phyloP scores from a whole-genome alignment of 345 rosid species.

The Leavenworthia alabamica region DNA sequence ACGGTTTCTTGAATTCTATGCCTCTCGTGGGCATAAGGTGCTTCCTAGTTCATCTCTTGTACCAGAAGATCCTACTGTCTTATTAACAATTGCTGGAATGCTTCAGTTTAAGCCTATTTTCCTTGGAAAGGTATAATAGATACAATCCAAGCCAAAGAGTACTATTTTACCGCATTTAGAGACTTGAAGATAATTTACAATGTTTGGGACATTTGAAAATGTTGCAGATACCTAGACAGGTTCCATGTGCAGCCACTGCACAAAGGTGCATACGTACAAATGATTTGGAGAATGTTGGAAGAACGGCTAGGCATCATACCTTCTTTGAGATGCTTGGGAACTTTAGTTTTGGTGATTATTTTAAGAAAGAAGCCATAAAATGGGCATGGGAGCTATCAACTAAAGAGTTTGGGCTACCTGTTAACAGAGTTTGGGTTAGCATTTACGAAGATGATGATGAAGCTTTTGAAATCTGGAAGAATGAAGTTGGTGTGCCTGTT shows the following conservation, averaged over 20 bases:
- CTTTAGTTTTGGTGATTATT: slow-evolving; percentile 95
- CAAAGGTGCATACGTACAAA: slow-evolving; percentile 92
- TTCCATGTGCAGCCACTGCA: slow-evolving; percentile 78
- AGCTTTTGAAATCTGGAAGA: slow-evolving; percentile 77
- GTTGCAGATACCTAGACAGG: slow-evolving; percentile 67
- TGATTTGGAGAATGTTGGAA: slow-evolving; percentile 92
- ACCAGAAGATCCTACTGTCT: slow-evolving; percentile 92
- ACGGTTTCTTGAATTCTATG: slow-evolving; percentile 76
- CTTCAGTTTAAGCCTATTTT: slow-evolving; percentile 94
- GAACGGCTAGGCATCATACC: slow-evolving; percentile 80
- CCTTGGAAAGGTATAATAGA: slow-evolving; percentile 59
- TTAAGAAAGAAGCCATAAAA: slow-evolving; percentile 79
- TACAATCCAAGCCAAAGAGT: background rate
- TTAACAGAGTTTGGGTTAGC: slow-evolving; percentile 74
- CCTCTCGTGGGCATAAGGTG: slow-evolving; percentile 82
- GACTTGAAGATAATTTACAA: background rate
- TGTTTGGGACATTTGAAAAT: background rate
- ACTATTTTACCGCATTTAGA: background rate
- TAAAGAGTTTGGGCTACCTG: slow-evolving; percentile 59
- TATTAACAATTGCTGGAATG: slow-evolving; percentile 96
- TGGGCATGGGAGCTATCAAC: slow-evolving; percentile 99
- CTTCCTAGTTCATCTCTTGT: slow-evolving; percentile 92
- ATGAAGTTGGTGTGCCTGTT: slow-evolving; percentile 71
- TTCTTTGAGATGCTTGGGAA: slow-evolving; percentile 99
- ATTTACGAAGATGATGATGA: slow-evolving; percentile 84